phyloP scores from a whole-genome alignment of 371 early-diverging fungal species.

The Lichtheimia ornata region DNA sequence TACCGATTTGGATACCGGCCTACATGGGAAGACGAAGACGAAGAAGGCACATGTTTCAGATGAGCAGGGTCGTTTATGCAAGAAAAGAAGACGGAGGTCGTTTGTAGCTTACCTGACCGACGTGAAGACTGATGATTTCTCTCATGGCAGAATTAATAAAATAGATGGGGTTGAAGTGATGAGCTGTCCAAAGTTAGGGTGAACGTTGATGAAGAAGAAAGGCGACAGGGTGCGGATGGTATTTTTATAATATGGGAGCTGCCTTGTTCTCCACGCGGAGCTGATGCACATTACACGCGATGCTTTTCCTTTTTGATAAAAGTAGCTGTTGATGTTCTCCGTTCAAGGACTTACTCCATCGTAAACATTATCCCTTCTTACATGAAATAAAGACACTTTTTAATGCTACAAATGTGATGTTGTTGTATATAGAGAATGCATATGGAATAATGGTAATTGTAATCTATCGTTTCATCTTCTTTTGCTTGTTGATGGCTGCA shows the following conservation, averaged over 20 bases:
- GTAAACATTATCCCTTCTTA: too few relatives aligned
- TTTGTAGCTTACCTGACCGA: constrained; percentile 73
- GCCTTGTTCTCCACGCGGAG: background rate
- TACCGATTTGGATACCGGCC: constrained; percentile 99
- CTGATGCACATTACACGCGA: constrained; percentile 1
- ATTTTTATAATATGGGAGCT: background rate
- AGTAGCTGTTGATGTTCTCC: too few relatives aligned
- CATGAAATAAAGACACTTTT: too few relatives aligned
- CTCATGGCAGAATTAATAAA: constrained; percentile 65
- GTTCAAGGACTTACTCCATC: too few relatives aligned
- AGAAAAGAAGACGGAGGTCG: background rate
- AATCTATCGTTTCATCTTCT: constrained; percentile 19
- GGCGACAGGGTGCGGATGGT: background rate
- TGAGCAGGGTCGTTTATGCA: background rate
- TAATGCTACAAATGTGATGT: too few relatives aligned
- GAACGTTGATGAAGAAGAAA: constrained; percentile 9
- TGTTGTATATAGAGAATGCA: too few relatives aligned
- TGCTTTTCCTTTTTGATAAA: background rate
- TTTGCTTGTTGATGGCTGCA: constrained; percentile 67
- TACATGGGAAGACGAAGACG: background rate
- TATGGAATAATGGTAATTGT: too few relatives aligned
- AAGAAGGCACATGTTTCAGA: constrained; percentile 23
- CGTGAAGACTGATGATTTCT: constrained; percentile 97
- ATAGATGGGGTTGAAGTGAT: constrained; percentile 13
- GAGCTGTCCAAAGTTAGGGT: constrained; percentile 20